A percentile compares a stretch with the other conserved stretches of the same genome.
phyloP scores from a whole-genome alignment of 78 protist species.

The Diacronema lutheri region DNA sequence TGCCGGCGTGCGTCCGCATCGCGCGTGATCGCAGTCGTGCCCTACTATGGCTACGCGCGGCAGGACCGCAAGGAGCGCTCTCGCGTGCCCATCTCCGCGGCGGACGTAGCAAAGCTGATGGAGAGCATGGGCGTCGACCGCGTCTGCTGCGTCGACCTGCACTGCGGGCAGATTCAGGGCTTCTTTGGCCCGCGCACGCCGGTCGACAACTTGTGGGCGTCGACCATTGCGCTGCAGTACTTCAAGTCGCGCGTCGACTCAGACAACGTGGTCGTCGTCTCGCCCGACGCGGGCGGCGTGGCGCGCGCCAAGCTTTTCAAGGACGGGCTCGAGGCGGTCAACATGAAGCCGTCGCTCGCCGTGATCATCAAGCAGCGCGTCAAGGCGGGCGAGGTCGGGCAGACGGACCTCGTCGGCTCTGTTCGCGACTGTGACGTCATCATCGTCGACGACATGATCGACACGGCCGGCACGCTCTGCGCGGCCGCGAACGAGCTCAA shows the following conservation, averaged over 20 bases:
- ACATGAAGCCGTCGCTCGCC: constrained; percentile 16
- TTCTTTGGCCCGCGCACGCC: constrained; percentile 54
- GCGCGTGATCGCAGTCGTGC: constrained; percentile 76
- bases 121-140: constrained; percentile 46
- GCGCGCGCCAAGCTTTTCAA: constrained; percentile 40
- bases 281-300: constrained; percentile 56
- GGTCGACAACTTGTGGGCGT: constrained; percentile 38
- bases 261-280: constrained; percentile 6
- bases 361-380: constrained; percentile 38
- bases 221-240: constrained; percentile 28
- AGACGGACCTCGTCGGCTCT: constrained; percentile 18
- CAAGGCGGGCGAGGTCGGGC: not conserved
- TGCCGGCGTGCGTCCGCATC: constrained; percentile 59
- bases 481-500: constrained; percentile 26
- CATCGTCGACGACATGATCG: constrained; percentile 54
- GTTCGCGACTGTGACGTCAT: constrained; percentile 33
- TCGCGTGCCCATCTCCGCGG: constrained; percentile 82
- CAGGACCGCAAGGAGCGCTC: constrained; percentile 71
- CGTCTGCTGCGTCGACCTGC: constrained; percentile 77
- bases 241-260: constrained; percentile 6
- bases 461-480: constrained; percentile 34
- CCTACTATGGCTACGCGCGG: constrained; percentile 74
- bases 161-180: constrained; percentile 76
- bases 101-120: constrained; percentile 60
- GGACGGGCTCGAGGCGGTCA: not conserved